Evolutionary conservation across 805 yeast species (phyloP).

Genomic region (Starmerella riodocensis): DNA sequence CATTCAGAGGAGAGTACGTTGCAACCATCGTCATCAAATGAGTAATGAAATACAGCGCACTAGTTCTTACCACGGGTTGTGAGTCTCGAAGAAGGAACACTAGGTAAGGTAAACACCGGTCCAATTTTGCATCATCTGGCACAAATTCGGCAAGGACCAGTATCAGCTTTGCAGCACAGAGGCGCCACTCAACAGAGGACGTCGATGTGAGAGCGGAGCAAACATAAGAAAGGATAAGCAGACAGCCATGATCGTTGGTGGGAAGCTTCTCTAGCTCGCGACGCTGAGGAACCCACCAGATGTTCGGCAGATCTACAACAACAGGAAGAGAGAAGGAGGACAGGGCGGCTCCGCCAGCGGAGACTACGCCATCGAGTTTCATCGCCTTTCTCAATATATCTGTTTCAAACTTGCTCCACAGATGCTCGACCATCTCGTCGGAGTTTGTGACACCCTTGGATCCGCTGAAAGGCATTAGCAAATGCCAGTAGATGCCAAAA

Average conservation of each 20-base stretch:
- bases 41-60: slow-evolving; percentile 52
- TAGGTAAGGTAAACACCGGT: slow-evolving; percentile 71
- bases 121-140: slow-evolving; percentile 73
- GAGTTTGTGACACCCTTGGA: slow-evolving; percentile 29
- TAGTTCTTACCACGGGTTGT: slow-evolving; percentile 49
- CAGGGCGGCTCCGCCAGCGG: slow-evolving; percentile 4
- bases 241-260: slow-evolving; percentile 32
- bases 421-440: slow-evolving; percentile 44
- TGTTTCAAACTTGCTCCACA: slow-evolving; percentile 25
- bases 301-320: slow-evolving; percentile 8
- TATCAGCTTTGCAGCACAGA: slow-evolving; percentile 64
- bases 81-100: slow-evolving; percentile 59
- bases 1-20: slow-evolving; percentile 60
- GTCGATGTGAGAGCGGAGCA: slow-evolving; percentile 51
- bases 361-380: not conserved
- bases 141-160: slow-evolving; percentile 62
- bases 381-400: slow-evolving; percentile 9
- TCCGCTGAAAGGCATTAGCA: slow-evolving; percentile 18
- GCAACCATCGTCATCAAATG: slow-evolving; percentile 54
- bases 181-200: slow-evolving; percentile 43
- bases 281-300: slow-evolving; percentile 9
- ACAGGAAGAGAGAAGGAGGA: slow-evolving; percentile 12
- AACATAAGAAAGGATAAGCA: slow-evolving; percentile 45
- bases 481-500: slow-evolving; percentile 41
- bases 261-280: not conserved